These are phyloP conservation scores for Rasamsonia emersonii DNA, from an alignment of 2,329 filamentous ascomycete species.

Conservation along the genomic window DNA sequence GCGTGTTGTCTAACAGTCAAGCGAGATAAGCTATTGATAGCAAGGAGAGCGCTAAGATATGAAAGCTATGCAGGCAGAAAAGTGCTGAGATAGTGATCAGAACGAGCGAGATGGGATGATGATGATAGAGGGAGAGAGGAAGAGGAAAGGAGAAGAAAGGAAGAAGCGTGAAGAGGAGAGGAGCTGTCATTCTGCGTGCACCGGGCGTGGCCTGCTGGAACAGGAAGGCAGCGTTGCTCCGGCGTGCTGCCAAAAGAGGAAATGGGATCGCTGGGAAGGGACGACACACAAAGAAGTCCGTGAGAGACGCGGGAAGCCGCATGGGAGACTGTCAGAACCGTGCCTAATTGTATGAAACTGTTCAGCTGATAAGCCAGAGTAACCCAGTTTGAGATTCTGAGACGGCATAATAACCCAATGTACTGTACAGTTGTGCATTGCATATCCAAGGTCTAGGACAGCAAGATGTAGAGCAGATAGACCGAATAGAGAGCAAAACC, in stretches of 20 bases:
- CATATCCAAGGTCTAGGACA: neutral
- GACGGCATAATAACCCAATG: neutral
- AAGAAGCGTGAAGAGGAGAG: neutral
- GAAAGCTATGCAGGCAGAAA: neutral
- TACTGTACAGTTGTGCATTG: neutral
- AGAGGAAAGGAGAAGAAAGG: neutral
- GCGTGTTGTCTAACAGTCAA: neutral
- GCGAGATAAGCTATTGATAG: neutral
- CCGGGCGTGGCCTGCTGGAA: too few relatives aligned
- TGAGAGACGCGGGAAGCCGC: too few relatives aligned
- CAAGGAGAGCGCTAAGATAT: neutral
- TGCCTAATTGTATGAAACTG: too few relatives aligned
- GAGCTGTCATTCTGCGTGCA: neutral
- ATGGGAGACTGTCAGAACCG: too few relatives aligned
- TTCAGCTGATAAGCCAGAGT: too few relatives aligned
- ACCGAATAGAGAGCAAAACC: neutral
- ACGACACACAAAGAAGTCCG: neutral
- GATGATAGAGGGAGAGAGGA: neutral
- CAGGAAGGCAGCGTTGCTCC: neutral
- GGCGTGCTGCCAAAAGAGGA: neutral
- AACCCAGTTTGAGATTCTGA: neutral
- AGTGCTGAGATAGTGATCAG: neutral
- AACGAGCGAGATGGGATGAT: neutral
- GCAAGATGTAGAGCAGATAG: neutral
- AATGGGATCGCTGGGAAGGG: neutral